Evolutionary conservation across 805 yeast genomes (phyloP).

Genomic region (Wickerhamomyces chambardii): DNA sequence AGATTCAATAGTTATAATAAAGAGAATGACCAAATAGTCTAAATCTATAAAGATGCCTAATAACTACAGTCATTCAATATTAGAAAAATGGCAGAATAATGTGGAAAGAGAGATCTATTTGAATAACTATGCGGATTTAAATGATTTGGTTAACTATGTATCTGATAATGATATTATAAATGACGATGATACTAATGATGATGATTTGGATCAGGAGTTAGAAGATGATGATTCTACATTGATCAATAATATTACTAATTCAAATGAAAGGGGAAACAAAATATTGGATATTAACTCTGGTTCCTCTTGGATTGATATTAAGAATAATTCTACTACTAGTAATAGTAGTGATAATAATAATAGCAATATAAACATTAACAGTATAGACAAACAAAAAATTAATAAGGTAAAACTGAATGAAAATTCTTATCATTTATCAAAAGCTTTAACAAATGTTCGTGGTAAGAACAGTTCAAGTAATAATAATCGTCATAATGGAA

Average conservation of each 20-base stretch:
- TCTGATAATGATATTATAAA: too few relatives aligned
- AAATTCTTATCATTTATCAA: too few relatives aligned
- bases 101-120: constrained; percentile 1
- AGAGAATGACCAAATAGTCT: not conserved
- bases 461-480: too few relatives aligned
- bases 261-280: not conserved
- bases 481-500: not conserved
- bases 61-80: not conserved
- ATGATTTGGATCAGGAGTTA: not conserved
- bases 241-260: not conserved
- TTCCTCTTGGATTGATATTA: not conserved
- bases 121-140: not conserved
- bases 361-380: not conserved
- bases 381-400: too few relatives aligned
- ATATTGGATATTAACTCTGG: not conserved
- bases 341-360: not conserved
- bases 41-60: not conserved
- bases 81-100: constrained; percentile 1
- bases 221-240: not conserved
- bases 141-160: not conserved
- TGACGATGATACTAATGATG: not conserved
- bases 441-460: too few relatives aligned
- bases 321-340: too few relatives aligned
- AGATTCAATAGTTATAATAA: too few relatives aligned
- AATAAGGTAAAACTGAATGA: too few relatives aligned